Conservation (phyloP, 1,284 basidiomycete genomes). For the Apiotrichum gamsii region DNA sequence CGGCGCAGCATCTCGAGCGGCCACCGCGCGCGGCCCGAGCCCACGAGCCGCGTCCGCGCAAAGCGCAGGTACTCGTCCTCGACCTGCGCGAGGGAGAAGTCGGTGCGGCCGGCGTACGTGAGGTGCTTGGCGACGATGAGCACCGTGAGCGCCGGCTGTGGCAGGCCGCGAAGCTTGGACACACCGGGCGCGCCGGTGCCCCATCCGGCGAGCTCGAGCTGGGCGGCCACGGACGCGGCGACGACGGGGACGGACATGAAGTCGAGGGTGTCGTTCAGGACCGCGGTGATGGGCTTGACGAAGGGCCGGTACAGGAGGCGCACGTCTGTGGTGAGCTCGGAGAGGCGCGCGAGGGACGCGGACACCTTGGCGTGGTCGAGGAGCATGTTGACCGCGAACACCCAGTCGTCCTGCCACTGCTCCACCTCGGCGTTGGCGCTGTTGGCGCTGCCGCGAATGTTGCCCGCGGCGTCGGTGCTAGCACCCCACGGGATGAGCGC, state of each 20-base stretch:
- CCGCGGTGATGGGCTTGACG: conserved; percentile 30
- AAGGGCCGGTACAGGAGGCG: conserved; percentile 60
- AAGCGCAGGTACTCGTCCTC: conserved; percentile 47
- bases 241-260: conserved; percentile 25
- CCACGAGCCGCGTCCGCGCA: conserved; percentile 43
- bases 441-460: no score
- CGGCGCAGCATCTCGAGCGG: conserved; percentile 34
- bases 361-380: conserved; percentile 32
- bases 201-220: conserved; percentile 42
- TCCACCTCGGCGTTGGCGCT: conserved; percentile 24
- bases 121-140: conserved; percentile 58
- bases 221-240: conserved; percentile 18
- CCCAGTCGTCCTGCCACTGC: conserved; percentile 54
- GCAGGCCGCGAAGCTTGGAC: conserved; percentile 27
- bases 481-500: conserved; percentile 49
- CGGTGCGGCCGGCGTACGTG: conserved; percentile 62
- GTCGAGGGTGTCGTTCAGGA: conserved; percentile 22
- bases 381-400: conserved; percentile 53
- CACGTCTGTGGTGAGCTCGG: conserved; percentile 62
- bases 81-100: conserved; percentile 47
- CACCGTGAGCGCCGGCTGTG: conserved; percentile 42
- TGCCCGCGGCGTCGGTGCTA: no score
- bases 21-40: conserved; percentile 43
- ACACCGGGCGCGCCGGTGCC: conserved; percentile 13
- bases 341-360: conserved; percentile 51